These are phyloP conservation scores for Neoboletus subvelutipes DNA, from an alignment of 768 basidiomycete species.

Conservation along the genomic window DNA sequence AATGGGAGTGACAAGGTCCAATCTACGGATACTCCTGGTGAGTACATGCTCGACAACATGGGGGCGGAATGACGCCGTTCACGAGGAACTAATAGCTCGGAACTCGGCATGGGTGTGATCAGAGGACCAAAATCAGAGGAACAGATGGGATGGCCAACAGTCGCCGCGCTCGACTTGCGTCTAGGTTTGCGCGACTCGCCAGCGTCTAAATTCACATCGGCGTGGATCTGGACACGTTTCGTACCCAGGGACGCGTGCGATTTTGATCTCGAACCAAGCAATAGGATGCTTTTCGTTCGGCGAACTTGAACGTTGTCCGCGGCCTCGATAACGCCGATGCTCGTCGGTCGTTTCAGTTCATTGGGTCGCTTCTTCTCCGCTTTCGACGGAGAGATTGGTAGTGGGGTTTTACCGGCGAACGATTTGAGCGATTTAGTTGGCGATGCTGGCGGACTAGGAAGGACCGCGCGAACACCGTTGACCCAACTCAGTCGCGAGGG, in stretches of 20 bases:
- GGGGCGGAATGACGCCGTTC: conserved; percentile 35
- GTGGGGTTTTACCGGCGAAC: conserved; percentile 2
- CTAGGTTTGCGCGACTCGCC: conserved; percentile 17
- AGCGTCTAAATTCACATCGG: conserved; percentile 19
- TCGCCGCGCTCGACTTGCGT: conserved; percentile 29
- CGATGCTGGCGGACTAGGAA: conserved; percentile 34
- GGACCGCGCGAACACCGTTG: conserved; percentile 23
- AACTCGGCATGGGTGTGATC: conserved; percentile 2
- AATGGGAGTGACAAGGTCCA: conserved; percentile 35
- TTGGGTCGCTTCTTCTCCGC: conserved; percentile 5
- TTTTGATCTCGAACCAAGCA: conserved; percentile 30
- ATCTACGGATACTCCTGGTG: conserved; percentile 10
- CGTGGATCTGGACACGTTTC: conserved; percentile 32
- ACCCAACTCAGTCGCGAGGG: conserved; percentile 33
- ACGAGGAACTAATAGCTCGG: conserved; percentile 24
- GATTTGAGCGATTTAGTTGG: conserved; percentile 20
- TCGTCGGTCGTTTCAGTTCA: conserved; percentile 24
- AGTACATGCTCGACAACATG: conserved; percentile 13
- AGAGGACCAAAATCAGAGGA: neutral
- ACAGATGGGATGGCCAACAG: conserved; percentile 1
- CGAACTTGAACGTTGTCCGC: conserved; percentile 25
- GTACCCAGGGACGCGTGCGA: conserved; percentile 18
- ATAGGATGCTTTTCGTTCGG: conserved; percentile 32
- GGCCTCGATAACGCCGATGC: conserved; percentile 33
- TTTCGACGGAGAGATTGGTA: conserved; percentile 6